A percentile compares a stretch with the other conserved stretches of the same genome.
These are phyloP conservation scores for Phytophthora capsici DNA, from an alignment of 352 stramenopile species.

Conservation along the genomic window DNA sequence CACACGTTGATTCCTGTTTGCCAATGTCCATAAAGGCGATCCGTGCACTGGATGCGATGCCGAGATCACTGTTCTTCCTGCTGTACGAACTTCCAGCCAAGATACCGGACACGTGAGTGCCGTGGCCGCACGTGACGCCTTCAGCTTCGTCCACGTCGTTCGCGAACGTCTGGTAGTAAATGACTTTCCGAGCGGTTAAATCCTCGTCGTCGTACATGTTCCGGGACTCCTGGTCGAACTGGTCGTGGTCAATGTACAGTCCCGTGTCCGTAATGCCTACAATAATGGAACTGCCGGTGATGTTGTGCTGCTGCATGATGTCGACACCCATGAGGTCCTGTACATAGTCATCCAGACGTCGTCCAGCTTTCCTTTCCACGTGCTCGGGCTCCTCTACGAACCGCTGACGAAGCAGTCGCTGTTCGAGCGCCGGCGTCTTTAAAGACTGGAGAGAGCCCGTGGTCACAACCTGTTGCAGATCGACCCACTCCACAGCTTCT, in stretches of 20 bases:
- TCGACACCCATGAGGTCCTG: slow-evolving; percentile 64
- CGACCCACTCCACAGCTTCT: slow-evolving; percentile 75
- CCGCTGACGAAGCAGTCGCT: slow-evolving; percentile 37
- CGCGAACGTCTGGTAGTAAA: slow-evolving; percentile 84
- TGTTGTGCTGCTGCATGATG: slow-evolving; percentile 64
- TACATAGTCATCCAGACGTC: slow-evolving; percentile 60
- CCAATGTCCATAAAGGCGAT: slow-evolving; percentile 92
- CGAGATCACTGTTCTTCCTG: slow-evolving; percentile 45
- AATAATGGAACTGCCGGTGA: slow-evolving; percentile 66
- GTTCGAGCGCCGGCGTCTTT: slow-evolving; percentile 43
- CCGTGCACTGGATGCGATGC: slow-evolving; percentile 79
- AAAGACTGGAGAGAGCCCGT: slow-evolving; percentile 40
- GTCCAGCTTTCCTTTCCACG: slow-evolving; percentile 14
- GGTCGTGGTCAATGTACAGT: slow-evolving; percentile 81
- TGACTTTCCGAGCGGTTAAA: slow-evolving; percentile 71
- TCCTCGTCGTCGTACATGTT: slow-evolving; percentile 67
- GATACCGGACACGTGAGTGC: slow-evolving; percentile 89
- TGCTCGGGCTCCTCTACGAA: slow-evolving; percentile 11
- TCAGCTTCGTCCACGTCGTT: slow-evolving; percentile 74
- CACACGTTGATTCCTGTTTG: slow-evolving; percentile 51
- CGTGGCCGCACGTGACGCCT: slow-evolving; percentile 76
- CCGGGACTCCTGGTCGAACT: slow-evolving; percentile 69
- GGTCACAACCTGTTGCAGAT: slow-evolving; percentile 56
- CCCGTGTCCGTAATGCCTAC: slow-evolving; percentile 81
- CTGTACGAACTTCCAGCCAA: slow-evolving; percentile 69